phyloP scores from a whole-genome alignment of 495 filamentous ascomycete species.

The Xylona heveae region DNA sequence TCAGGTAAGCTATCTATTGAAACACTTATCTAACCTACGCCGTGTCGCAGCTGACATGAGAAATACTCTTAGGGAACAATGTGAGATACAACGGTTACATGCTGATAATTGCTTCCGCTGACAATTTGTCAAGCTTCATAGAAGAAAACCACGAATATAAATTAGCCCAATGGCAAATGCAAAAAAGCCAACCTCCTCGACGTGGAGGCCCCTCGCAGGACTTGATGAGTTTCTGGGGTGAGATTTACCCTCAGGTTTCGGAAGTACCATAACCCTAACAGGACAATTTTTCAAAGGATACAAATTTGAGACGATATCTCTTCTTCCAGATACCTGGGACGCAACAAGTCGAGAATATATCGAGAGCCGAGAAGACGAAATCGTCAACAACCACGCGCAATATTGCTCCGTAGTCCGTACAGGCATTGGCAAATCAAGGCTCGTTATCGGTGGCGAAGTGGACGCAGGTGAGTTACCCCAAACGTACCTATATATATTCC shows the following conservation, averaged over 20 bases:
- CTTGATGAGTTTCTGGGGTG: slow-evolving; percentile 47
- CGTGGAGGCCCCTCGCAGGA: slow-evolving; percentile 38
- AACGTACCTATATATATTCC: slow-evolving; percentile 2
- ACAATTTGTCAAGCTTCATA: slow-evolving; percentile 43
- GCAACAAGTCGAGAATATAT: slow-evolving; percentile 50
- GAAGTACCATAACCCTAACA: slow-evolving; percentile 7
- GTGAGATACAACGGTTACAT: too few relatives aligned
- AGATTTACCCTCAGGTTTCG: too few relatives aligned
- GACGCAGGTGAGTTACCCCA: slow-evolving; percentile 43
- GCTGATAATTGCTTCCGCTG: slow-evolving; percentile 6
- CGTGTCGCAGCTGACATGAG: slow-evolving; percentile 7
- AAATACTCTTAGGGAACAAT: slow-evolving; percentile 41
- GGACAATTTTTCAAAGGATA: slow-evolving; percentile 40
- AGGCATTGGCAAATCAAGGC: slow-evolving; percentile 29
- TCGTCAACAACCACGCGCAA: slow-evolving; percentile 42
- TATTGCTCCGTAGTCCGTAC: slow-evolving; percentile 6
- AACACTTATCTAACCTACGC: too few relatives aligned
- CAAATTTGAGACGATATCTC: slow-evolving; percentile 80
- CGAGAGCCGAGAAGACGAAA: slow-evolving; percentile 42
- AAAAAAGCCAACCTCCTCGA: slow-evolving; percentile 27
- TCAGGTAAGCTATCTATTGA: slow-evolving; percentile 37
- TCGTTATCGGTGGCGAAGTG: slow-evolving; percentile 86
- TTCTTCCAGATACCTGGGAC: slow-evolving; percentile 52
- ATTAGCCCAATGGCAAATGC: slow-evolving; percentile 27
- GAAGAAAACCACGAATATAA: slow-evolving; percentile 71